A percentile compares a stretch with the other conserved stretches of the same genome.
Evolutionary conservation across 2,329 filamentous ascomycete genomes (phyloP).

Genomic region (Aureobasidium subglaciale): DNA sequence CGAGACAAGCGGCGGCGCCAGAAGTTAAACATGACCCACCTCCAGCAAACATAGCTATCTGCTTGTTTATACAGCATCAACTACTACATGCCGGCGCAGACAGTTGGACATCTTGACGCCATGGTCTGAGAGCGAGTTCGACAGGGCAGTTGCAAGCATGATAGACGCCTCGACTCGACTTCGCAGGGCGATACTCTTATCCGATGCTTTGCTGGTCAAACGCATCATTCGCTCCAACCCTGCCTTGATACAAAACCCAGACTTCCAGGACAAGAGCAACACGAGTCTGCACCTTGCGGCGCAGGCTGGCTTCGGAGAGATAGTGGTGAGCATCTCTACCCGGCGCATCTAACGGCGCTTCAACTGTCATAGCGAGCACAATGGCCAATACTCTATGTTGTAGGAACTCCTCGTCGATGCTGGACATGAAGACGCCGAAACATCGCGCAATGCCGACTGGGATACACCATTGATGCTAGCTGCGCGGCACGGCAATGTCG

Average conservation of each 20-base stretch:
- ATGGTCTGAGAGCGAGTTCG: constrained; percentile 12
- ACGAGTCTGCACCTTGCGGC: constrained; percentile 78
- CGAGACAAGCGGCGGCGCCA: neutral
- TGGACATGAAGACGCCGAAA: constrained; percentile 66
- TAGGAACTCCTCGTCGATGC: constrained; percentile 60
- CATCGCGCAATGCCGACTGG: constrained; percentile 70
- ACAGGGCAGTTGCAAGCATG: constrained; percentile 38
- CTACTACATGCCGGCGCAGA: neutral
- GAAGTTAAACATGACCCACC: neutral
- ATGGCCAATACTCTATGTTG: neutral
- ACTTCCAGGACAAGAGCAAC: constrained; percentile 68
- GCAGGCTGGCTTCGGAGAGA: constrained; percentile 60
- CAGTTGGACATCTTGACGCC: constrained; percentile 11
- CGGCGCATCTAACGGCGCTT: neutral
- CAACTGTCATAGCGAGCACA: neutral
- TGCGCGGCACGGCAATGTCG: constrained; percentile 59
- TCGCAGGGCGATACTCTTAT: constrained; percentile 71
- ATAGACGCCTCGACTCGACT: constrained; percentile 71
- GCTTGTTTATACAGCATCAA: neutral
- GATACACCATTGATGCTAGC: constrained; percentile 80
- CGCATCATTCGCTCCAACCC: constrained; percentile 72
- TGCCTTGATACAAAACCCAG: constrained; percentile 67
- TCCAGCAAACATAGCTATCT: neutral
- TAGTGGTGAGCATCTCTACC: constrained; percentile 42
- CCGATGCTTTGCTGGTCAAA: constrained; percentile 64